Percentiles rank a stretch among this genome's conserved stretches.
Conservation (phyloP, 495 filamentous ascomycete species). For the Aspergillus olivimuriae region DNA sequence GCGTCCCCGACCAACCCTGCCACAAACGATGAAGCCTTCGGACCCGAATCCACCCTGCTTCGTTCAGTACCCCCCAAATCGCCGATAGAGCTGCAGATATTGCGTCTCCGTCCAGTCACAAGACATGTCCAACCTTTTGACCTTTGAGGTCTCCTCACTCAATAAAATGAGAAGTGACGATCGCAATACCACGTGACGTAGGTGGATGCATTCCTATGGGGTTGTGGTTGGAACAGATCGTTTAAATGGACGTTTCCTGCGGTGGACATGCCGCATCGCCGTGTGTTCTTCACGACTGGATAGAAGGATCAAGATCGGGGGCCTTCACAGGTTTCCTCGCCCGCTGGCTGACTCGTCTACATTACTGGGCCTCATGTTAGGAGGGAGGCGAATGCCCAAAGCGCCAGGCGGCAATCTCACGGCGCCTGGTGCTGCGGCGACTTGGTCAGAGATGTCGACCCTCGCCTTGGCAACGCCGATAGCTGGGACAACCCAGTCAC, state of each 20-base stretch:
- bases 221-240: slow-evolving; percentile 1
- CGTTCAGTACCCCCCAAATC: neutral
- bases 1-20: too few relatives aligned
- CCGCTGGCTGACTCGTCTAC: slow-evolving; percentile 14
- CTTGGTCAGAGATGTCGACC: slow-evolving; percentile 55
- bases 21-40: too few relatives aligned
- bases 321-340: slow-evolving; percentile 29
- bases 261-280: too few relatives aligned
- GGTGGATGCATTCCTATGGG: slow-evolving; percentile 6
- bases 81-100: neutral
- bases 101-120: neutral
- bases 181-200: slow-evolving; percentile 14
- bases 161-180: slow-evolving; percentile 5
- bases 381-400: slow-evolving; percentile 36
- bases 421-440: slow-evolving; percentile 14
- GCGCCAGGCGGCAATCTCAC: slow-evolving; percentile 18
- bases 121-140: neutral
- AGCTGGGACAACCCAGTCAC: slow-evolving; percentile 84
- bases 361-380: slow-evolving; percentile 29
- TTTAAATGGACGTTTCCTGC: neutral
- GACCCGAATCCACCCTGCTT: too few relatives aligned
- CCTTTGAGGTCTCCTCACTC: neutral
- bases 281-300: too few relatives aligned
- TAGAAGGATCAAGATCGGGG: neutral
- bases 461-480: slow-evolving; percentile 76